Evolutionary conservation across 2,329 filamentous ascomycete genomes (phyloP).

Genomic region (Thelonectria olida): DNA sequence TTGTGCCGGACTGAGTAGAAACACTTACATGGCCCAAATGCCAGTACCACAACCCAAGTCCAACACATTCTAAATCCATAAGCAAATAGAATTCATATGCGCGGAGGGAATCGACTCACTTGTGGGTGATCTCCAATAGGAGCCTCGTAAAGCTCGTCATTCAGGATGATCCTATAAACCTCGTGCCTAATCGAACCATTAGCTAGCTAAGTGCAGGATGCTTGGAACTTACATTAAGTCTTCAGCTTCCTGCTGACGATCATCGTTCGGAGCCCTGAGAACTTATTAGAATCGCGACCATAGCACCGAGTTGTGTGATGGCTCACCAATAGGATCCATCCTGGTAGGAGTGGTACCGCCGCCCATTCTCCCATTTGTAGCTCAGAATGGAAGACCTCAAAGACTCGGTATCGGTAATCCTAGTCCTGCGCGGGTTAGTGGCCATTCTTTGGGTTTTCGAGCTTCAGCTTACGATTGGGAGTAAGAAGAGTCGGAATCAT

Average conservation of each 20-base stretch:
- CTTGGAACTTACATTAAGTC: constrained; percentile 30
- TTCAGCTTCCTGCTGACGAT: constrained; percentile 36
- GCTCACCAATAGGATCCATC: constrained; percentile 49
- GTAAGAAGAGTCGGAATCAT: constrained; percentile 19
- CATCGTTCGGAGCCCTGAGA: constrained; percentile 36
- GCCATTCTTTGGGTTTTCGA: neutral
- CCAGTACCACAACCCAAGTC: constrained; percentile 49
- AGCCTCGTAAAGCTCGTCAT: constrained; percentile 43
- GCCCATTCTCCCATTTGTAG: constrained; percentile 54
- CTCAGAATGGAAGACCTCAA: constrained; percentile 21
- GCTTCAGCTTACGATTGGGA: constrained; percentile 6
- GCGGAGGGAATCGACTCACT: neutral
- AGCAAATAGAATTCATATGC: neutral
- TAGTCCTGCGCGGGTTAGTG: constrained; percentile 1
- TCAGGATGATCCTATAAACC: constrained; percentile 36
- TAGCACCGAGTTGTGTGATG: neutral
- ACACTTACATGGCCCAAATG: constrained; percentile 46
- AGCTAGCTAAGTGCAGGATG: neutral
- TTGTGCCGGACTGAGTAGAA: neutral
- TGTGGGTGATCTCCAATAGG: constrained; percentile 41
- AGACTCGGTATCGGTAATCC: constrained; percentile 20
- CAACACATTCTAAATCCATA: constrained; percentile 30
- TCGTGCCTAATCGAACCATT: constrained; percentile 27
- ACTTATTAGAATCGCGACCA: neutral
- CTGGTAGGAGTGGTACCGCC: constrained; percentile 57